A percentile compares a stretch with the other conserved stretches of the same genome.
phyloP scores from a whole-genome alignment of 2,329 filamentous ascomycete genomes.

The Fusarium piperis region DNA sequence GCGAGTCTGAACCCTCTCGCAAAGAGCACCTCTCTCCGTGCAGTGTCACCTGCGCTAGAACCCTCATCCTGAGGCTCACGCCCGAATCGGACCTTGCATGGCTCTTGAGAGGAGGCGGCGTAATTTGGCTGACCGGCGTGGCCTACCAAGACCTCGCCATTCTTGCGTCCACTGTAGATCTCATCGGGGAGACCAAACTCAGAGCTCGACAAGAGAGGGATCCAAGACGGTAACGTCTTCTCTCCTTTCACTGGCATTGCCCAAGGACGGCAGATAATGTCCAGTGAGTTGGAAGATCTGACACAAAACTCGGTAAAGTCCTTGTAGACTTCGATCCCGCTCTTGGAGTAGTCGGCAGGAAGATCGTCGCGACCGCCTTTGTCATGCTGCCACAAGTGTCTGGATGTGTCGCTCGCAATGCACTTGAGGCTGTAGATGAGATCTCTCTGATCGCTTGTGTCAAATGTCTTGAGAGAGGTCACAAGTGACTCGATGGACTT shows the following conservation, averaged over 20 bases:
- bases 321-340: not conserved
- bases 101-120: not conserved
- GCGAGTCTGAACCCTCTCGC: not conserved
- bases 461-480: not conserved
- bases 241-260: not conserved
- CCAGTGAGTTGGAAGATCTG: not conserved
- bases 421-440: not conserved
- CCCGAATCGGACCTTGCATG: not conserved
- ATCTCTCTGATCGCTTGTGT: not conserved
- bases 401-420: not conserved
- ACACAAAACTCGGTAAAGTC: not conserved
- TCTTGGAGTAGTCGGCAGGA: not conserved
- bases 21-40: not conserved
- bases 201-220: not conserved
- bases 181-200: not conserved
- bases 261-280: not conserved
- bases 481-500: not conserved
- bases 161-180: not conserved
- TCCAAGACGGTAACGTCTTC: not conserved
- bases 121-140: not conserved
- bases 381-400: not conserved
- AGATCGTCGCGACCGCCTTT: not conserved
- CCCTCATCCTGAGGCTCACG: not conserved
- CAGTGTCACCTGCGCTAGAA: not conserved
- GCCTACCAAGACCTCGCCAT: not conserved